Base-by-base conservation (phyloP, 2,329 filamentous ascomycete species). In the Colletotrichum siamense region DNA sequence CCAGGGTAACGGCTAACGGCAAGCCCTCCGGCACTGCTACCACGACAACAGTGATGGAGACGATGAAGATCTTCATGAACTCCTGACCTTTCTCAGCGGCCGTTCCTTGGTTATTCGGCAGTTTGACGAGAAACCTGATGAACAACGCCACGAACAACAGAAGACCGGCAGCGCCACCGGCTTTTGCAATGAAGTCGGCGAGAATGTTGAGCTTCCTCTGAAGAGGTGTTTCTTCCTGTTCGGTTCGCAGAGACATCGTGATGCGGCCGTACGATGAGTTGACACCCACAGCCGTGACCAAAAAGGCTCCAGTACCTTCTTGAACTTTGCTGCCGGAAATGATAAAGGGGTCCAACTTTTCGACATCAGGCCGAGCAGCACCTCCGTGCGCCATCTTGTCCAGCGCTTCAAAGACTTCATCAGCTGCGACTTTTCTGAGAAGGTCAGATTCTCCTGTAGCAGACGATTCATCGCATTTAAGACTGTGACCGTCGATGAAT, bases 101-200 rank as follows among this genome's bases (percentile, higher is more conserved):
- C 0, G 85, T 84, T 0, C 79, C 83, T 28, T 80, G 67, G 79
- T 90, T 92, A 26, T 85, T 80, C 5, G 90, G 89, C 8, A 96
- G 87, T 22, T 89, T 84, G 34, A 90, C 94, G 26, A 94, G 84
- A 82, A 96, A 96, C 80, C 95, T 94, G 87, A 96, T 95, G 80
- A 96, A 92, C 9, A 96, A 87, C 8, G 96, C 94, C 66, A 95
- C 86, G 81, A 96, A 96, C n/a, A 96, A 88, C 12, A 96, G 84
- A 18, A 95, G 85, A 70, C 94, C 95, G 63, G 95, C 93, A 76
- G 91, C 91, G 79, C 93, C 92, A 18, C 89, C 75, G 10, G 75
- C 52, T 55, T 79, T 79, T 18, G 78, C 78, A 30, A 79, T 79
- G 44, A 63, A 75, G 69, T 89, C 86, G 28, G 89, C 89, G 26